Evolutionary conservation across 768 basidiomycete genomes (phyloP).

Genomic region (Multifurca ochricompacta): DNA sequence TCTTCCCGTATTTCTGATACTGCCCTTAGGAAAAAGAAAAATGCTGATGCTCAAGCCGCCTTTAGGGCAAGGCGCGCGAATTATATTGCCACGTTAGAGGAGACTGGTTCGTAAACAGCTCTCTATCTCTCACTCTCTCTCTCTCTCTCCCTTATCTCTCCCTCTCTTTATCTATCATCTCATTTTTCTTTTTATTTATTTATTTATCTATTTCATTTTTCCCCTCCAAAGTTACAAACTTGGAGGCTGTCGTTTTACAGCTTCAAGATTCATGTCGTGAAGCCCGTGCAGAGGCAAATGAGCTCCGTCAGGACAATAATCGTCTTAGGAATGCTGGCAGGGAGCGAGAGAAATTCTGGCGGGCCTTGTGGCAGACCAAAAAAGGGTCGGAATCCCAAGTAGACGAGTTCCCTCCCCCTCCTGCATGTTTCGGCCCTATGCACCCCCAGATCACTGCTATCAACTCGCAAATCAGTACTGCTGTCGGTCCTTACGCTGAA

Average conservation of each 20-base stretch:
- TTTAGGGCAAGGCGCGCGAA: slow-evolving; percentile 76
- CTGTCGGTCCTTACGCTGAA: slow-evolving; percentile 33
- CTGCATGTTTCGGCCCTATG: slow-evolving; percentile 22
- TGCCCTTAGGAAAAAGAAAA: slow-evolving; percentile 78
- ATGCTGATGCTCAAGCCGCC: slow-evolving; percentile 83
- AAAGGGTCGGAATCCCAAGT: slow-evolving; percentile 31
- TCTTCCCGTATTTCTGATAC: slow-evolving; percentile 50
- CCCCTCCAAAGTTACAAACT: slow-evolving; percentile 53
- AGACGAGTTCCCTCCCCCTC: slow-evolving; percentile 21
- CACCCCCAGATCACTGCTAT: slow-evolving; percentile 23
- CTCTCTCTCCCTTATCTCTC: slow-evolving; percentile 14
- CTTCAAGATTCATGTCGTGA: slow-evolving; percentile 77
- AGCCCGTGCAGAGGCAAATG: slow-evolving; percentile 50
- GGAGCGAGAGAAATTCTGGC: slow-evolving; percentile 71
- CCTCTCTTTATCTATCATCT: slow-evolving; percentile 9
- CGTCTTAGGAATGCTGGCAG: slow-evolving; percentile 56
- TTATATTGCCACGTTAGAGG: slow-evolving; percentile 83
- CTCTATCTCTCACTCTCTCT: slow-evolving; percentile 5
- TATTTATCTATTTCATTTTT: too few species aligned
- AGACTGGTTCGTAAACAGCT: slow-evolving; percentile 43
- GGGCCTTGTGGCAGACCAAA: slow-evolving; percentile 56
- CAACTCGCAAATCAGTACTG: slow-evolving; percentile 26
- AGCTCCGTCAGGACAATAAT: slow-evolving; percentile 56
- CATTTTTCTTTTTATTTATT: slow-evolving; percentile 17
- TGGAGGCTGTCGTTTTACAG: slow-evolving; percentile 78